phyloP scores from a whole-genome alignment of 352 stramenopile species.

The Phytophthora pini region DNA sequence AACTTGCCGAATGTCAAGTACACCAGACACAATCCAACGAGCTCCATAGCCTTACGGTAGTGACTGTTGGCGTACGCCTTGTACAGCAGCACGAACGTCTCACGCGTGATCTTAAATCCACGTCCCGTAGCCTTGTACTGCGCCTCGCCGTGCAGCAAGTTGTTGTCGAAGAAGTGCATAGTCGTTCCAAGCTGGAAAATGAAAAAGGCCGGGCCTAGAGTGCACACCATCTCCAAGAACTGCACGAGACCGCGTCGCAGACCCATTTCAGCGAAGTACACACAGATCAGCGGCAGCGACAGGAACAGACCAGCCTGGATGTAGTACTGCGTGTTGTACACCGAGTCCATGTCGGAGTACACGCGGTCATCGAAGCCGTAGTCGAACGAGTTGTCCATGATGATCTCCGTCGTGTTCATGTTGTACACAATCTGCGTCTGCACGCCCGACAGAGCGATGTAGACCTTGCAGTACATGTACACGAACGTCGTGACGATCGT shows the following conservation, averaged over 20 bases:
- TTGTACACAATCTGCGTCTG: conserved; percentile 75
- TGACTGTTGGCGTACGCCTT: conserved; percentile 79
- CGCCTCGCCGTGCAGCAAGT: conserved; percentile 78
- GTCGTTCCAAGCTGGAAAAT: conserved; percentile 85
- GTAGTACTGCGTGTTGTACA: conserved; percentile 89
- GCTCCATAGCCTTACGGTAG: conserved; percentile 83
- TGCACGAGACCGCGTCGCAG: conserved; percentile 70
- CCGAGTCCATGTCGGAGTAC: conserved; percentile 61
- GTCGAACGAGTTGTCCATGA: conserved; percentile 56
- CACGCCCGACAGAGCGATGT: conserved; percentile 77
- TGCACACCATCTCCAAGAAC: conserved; percentile 84
- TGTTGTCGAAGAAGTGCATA: conserved; percentile 90
- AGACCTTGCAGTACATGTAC: conserved; percentile 89
- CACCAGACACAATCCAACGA: conserved; percentile 75
- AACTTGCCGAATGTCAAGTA: conserved; percentile 82
- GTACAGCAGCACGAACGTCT: conserved; percentile 85
- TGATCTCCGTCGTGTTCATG: conserved; percentile 78
- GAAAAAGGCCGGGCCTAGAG: conserved; percentile 74
- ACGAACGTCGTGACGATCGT: conserved; percentile 89
- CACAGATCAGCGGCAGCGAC: conserved; percentile 75
- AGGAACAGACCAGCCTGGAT: conserved; percentile 85
- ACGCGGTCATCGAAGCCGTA: conserved; percentile 69
- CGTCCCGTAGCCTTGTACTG: conserved; percentile 85
- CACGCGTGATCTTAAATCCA: conserved; percentile 86
- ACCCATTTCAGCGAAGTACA: conserved; percentile 87